Base-by-base conservation (phyloP, 2,329 filamentous ascomycete species). In the Arthrocladium fulminans region DNA sequence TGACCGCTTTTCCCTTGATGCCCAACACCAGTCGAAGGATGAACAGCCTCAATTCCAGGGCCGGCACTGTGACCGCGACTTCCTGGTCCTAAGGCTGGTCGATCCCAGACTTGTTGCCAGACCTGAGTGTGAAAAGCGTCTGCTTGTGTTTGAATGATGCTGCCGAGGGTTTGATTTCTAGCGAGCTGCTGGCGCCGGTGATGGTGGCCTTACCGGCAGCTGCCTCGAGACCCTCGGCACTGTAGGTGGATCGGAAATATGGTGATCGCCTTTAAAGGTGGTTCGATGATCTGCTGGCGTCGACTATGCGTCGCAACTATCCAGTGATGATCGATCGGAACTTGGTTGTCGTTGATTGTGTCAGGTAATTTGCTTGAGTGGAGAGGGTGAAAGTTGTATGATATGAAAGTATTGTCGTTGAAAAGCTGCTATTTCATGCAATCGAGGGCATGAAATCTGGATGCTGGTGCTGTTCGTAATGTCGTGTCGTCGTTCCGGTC, bases 21-120 rank as follows among this genome's bases (percentile, higher is more conserved):
- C 41, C 24, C 23, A 32, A 19, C 12, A 44, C 10, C 37, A 40
- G 4, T 15, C n/a, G 20, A n/a, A n/a, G 22, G 13, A 42, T 20
- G 20, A 42, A 27, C 22, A 24, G n/a, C 29, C 9, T 24, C 42
- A 22, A 35, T 3, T 12, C 27, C 41, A 38, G 44, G 7, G 44
- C 44, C 44, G 44, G 34, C 20, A 27, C 44, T 19, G 9, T 25
- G 44, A 32, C 44, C 44, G 44, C 44, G 44, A 47, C 44, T 47
- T 23, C 44, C 44, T 47, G 44, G 13, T 17, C 17, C n/a, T 13
- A 19, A 39, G 23, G 29, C 12, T 47, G 32, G 12, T 30, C 13
- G 22, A 35, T 34, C 24, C 29, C 22, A 15, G 22, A 23, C 8
- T 27, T 6, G 39, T 41, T 27, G 39, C 23, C 15, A 25, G 39